Percentiles rank a stretch among this genome's conserved stretches.
Conservation (phyloP, 805 yeast genomes). For the Zygosaccharomyces lentus region DNA sequence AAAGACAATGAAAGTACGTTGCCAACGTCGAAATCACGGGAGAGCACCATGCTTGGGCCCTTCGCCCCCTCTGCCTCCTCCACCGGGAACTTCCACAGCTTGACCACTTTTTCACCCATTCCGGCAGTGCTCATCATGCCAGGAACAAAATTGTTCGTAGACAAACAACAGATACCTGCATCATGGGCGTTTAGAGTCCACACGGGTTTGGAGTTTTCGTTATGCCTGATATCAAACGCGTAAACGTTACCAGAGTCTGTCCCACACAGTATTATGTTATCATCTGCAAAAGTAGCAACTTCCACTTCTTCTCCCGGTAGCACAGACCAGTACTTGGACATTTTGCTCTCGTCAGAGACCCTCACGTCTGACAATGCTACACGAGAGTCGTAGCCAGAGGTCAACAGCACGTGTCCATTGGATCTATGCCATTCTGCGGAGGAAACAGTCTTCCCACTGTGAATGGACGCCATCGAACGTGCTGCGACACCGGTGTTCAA, state of each 20-base stretch:
- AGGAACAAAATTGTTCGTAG: conserved; percentile 59
- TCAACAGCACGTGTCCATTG: conserved; percentile 65
- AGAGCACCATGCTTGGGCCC: conserved; percentile 80
- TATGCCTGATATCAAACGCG: conserved; percentile 76
- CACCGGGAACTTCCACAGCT: conserved; percentile 76
- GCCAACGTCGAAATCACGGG: conserved; percentile 92
- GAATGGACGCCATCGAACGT: conserved; percentile 63
- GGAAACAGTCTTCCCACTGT: conserved; percentile 76
- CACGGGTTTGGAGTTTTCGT: conserved; percentile 55
- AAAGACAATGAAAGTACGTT: conserved; percentile 78
- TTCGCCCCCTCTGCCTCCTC: conserved; percentile 29
- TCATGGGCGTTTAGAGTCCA: conserved; percentile 99
- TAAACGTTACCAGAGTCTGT: conserved; percentile 88
- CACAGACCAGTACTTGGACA: conserved; percentile 63
- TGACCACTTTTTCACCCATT: conserved; percentile 81
- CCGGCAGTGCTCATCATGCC: conserved; percentile 84
- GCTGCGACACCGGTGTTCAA: conserved; percentile 69
- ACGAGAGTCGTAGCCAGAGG: conserved; percentile 91
- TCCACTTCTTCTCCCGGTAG: conserved; percentile 78
- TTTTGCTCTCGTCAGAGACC: conserved; percentile 52
- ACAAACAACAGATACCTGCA: conserved; percentile 81
- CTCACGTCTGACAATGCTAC: conserved; percentile 84
- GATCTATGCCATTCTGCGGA: conserved; percentile 79
- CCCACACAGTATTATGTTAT: conserved; percentile 68
- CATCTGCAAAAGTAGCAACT: conserved; percentile 65